Conservation (phyloP, 75 land plant species). For the Pinus taeda region DNA sequence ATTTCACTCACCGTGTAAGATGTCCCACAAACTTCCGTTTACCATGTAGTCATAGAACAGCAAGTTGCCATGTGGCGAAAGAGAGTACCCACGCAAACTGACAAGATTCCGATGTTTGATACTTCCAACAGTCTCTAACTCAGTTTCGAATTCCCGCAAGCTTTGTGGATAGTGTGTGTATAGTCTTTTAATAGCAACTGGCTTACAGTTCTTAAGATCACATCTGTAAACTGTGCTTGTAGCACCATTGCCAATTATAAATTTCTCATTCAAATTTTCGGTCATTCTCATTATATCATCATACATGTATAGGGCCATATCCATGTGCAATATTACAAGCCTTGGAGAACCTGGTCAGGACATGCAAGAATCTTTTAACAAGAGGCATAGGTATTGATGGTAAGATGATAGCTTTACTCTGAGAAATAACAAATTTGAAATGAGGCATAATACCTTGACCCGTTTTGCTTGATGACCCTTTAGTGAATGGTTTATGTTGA, state of each 20-base stretch:
- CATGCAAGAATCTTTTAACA: not conserved
- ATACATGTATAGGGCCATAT: slow-evolving; percentile 91
- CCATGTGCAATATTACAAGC: slow-evolving; percentile 89
- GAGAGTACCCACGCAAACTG: slow-evolving; percentile 86
- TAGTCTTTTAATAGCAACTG: slow-evolving; percentile 89
- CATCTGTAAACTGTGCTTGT: slow-evolving; percentile 98
- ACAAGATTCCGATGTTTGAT: slow-evolving; percentile 96
- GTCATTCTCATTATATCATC: slow-evolving; percentile 97
- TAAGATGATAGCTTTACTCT: not conserved
- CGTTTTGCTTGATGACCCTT: slow-evolving; percentile 39
- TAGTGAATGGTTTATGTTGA: slow-evolving; percentile 26
- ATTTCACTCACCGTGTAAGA: slow-evolving; percentile 72
- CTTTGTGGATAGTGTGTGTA: slow-evolving; percentile 81
- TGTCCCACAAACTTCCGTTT: slow-evolving; percentile 96
- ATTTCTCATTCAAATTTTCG: slow-evolving; percentile 87
- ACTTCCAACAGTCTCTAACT: slow-evolving; percentile 86
- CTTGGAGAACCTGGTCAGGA: slow-evolving; percentile 53
- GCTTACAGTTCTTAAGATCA: slow-evolving; percentile 85
- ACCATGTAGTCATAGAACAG: slow-evolving; percentile 98
- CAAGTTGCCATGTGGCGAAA: slow-evolving; percentile 78
- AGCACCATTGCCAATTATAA: slow-evolving; percentile 91
- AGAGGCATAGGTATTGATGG: not conserved
- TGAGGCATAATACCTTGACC: not conserved
- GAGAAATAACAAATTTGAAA: not conserved
- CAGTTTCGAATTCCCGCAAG: slow-evolving; percentile 88